A percentile compares a stretch with the other conserved stretches of the same genome.
phyloP scores from a whole-genome alignment of 805 yeast species.

The Kluyveromyces dobzhanskii region DNA sequence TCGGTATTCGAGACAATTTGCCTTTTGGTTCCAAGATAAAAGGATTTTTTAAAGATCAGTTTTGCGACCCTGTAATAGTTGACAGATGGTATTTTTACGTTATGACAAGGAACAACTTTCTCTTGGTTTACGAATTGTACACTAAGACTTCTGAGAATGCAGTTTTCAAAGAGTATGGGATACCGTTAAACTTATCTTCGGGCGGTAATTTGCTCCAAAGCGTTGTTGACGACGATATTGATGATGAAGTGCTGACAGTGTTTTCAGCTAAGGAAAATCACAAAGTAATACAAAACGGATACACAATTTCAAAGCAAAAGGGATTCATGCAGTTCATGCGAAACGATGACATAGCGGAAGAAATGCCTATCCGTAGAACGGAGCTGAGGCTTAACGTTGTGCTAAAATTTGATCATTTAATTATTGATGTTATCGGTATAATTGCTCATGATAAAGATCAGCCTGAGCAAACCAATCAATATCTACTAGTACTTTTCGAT shows the following conservation, averaged over 20 bases:
- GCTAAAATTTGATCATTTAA: conserved; percentile 25
- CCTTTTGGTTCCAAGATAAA: conserved; percentile 7
- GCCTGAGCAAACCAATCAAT: conserved; percentile 16
- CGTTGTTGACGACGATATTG: conserved; percentile 15
- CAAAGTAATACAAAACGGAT: conserved; percentile 29
- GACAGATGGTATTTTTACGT: conserved; percentile 24
- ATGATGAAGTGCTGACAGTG: conserved; percentile 27
- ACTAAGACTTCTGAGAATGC: conserved; percentile 15
- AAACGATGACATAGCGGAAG: conserved; percentile 18
- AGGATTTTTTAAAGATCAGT: conserved; percentile 15
- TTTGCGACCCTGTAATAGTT: not conserved
- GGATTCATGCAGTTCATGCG: conserved; percentile 22
- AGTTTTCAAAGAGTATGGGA: conserved; percentile 25
- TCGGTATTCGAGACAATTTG: not conserved
- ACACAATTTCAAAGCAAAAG: conserved; percentile 22
- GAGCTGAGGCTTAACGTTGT: conserved; percentile 26
- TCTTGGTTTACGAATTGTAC: conserved; percentile 25
- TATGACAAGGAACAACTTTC: conserved; percentile 20
- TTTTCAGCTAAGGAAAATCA: conserved; percentile 23
- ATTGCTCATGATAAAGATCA: conserved; percentile 14
- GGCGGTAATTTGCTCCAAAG: conserved; percentile 8
- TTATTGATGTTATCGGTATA: conserved; percentile 22
- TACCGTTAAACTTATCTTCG: conserved; percentile 16
- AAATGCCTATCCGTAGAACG: conserved; percentile 24
- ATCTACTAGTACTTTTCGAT: conserved; percentile 20